These are phyloP conservation scores for Chlorella sp. DNA, from an alignment of 139 green algal genomes.

Conservation along the genomic window DNA sequence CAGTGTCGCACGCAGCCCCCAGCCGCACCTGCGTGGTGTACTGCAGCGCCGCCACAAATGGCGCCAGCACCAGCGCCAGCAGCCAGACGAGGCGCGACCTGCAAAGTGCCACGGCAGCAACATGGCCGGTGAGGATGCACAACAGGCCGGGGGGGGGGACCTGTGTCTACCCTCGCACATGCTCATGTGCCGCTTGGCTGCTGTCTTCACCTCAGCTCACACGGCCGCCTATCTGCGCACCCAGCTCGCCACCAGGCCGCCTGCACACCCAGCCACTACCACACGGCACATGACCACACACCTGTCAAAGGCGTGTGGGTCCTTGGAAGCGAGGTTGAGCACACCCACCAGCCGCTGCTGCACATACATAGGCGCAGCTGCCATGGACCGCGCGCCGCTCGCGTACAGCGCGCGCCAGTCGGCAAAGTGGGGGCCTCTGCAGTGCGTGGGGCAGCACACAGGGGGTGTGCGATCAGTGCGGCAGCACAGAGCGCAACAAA, in stretches of 20 bases:
- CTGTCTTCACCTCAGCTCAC: too few relatives aligned
- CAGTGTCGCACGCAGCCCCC: too few relatives aligned
- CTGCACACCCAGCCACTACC: too few relatives aligned
- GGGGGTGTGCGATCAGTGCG: neutral
- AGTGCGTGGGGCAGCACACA: neutral
- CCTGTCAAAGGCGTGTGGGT: conserved; percentile 48
- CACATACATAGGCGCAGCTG: conserved; percentile 54
- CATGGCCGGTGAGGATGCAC: neutral
- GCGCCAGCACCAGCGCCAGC: conserved; percentile 52
- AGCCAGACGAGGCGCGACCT: conserved; percentile 49
- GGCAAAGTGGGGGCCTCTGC: conserved; percentile 62
- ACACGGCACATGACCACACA: too few relatives aligned
- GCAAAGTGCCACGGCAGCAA: neutral
- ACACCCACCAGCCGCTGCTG: conserved; percentile 55
- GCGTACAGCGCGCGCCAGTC: conserved; percentile 57
- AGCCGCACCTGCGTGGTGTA: conserved; percentile 42
- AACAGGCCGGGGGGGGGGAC: too few relatives aligned
- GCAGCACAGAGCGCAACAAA: neutral
- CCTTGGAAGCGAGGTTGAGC: conserved; percentile 54
- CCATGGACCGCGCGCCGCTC: conserved; percentile 55
- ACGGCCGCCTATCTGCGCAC: too few relatives aligned
- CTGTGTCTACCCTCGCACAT: too few relatives aligned
- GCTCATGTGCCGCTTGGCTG: too few relatives aligned
- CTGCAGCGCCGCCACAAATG: conserved; percentile 49
- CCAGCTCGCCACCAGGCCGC: too few relatives aligned